Evolutionary conservation across 495 filamentous ascomycete genomes (phyloP).

Genomic region (Cercophora scortea): DNA sequence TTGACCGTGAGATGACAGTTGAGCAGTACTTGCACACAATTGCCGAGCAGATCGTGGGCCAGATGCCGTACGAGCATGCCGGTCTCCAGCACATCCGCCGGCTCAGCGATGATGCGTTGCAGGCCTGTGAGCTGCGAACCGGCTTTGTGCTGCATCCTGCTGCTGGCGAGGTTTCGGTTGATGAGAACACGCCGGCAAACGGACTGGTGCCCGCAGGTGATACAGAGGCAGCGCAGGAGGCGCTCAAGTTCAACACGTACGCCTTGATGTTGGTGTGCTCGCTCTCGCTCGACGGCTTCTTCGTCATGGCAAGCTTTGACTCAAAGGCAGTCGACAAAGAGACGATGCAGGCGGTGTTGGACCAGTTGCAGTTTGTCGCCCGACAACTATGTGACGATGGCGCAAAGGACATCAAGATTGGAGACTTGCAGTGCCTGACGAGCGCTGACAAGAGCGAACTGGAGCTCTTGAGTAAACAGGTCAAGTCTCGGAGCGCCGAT

Average conservation of each 20-base stretch:
- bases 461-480: slow-evolving; percentile 1
- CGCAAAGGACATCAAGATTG: slow-evolving; percentile 12
- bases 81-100: slow-evolving; percentile 63
- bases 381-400: slow-evolving; percentile 22
- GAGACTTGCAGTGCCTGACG: slow-evolving; percentile 17
- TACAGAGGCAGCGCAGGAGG: slow-evolving; percentile 50
- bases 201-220: slow-evolving; percentile 43
- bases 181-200: slow-evolving; percentile 32
- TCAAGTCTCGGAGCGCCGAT: background rate
- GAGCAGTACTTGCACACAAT: slow-evolving; percentile 40
- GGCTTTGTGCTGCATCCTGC: slow-evolving; percentile 42
- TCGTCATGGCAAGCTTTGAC: slow-evolving; percentile 58
- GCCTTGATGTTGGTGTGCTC: slow-evolving; percentile 57
- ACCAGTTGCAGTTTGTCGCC: slow-evolving; percentile 20
- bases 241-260: slow-evolving; percentile 61
- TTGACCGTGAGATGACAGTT: slow-evolving; percentile 18
- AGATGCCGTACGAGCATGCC: slow-evolving; percentile 56
- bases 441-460: slow-evolving; percentile 16
- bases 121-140: slow-evolving; percentile 52
- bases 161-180: slow-evolving; percentile 19
- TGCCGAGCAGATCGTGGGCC: slow-evolving; percentile 43
- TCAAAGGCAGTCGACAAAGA: slow-evolving; percentile 28
- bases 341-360: slow-evolving; percentile 25
- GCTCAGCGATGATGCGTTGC: slow-evolving; percentile 51
- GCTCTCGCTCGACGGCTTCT: slow-evolving; percentile 46